Evolutionary conservation across 2,329 filamentous ascomycete genomes (phyloP).

Genomic region (Pseudopithomyces maydicus): DNA sequence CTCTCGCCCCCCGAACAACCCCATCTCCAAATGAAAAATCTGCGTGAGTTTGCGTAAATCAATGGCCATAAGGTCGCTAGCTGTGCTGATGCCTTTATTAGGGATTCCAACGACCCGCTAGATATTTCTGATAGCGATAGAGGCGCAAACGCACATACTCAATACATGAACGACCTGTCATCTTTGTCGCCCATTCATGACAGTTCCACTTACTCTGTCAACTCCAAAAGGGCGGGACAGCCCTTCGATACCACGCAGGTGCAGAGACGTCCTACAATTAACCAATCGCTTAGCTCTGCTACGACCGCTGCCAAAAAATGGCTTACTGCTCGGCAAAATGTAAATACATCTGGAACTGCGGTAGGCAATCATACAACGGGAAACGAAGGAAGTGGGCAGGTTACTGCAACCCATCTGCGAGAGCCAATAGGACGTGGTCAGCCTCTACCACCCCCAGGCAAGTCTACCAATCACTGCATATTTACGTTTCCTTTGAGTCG

Average conservation of each 20-base stretch:
- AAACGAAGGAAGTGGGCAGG: slow-evolving; percentile 9
- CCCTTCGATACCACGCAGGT: not conserved
- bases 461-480: not conserved
- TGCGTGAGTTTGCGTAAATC: too few species aligned
- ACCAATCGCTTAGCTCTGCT: slow-evolving; percentile 51
- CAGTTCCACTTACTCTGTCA: not conserved
- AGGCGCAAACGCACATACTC: too few species aligned
- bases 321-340: slow-evolving; percentile 54
- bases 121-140: not conserved
- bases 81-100: too few species aligned
- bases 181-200: not conserved
- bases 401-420: not conserved
- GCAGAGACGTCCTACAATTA: slow-evolving; percentile 29
- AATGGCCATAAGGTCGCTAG: too few species aligned
- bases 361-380: not conserved
- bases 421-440: slow-evolving; percentile 1
- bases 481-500: slow-evolving; percentile 75
- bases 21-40: too few species aligned
- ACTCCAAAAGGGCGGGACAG: not conserved
- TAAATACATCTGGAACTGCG: not conserved
- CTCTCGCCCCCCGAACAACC: slow-evolving; percentile 33
- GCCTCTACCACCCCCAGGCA: not conserved
- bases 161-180: not conserved
- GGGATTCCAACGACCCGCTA: too few species aligned
- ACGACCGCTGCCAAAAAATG: slow-evolving; percentile 66